Evolutionary conservation across 306 rosid species (phyloP).

Genomic region (Notholithocarpus densiflorus): DNA sequence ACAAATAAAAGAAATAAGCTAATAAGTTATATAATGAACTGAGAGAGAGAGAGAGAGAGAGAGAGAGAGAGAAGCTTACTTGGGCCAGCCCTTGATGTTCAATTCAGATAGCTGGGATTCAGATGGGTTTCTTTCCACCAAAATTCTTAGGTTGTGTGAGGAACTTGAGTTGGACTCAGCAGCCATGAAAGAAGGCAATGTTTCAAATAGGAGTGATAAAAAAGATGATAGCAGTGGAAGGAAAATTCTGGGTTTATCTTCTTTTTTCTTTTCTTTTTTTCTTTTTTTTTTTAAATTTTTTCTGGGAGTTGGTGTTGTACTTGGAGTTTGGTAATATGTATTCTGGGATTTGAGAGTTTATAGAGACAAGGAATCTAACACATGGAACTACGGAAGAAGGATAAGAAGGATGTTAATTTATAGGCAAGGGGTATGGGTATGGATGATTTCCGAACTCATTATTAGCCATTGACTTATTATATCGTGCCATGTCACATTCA

Average conservation of each 20-base stretch:
- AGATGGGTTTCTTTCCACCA: constrained; percentile 76
- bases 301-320: neutral
- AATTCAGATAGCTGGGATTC: constrained; percentile 63
- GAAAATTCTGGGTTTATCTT: neutral
- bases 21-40: neutral
- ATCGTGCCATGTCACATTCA: constrained; percentile 25
- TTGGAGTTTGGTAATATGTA: constrained; percentile 17
- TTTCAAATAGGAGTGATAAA: neutral
- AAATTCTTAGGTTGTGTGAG: constrained; percentile 46
- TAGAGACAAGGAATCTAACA: constrained; percentile 30
- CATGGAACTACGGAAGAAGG: constrained; percentile 20
- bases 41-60: neutral
- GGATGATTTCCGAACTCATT: neutral
- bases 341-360: constrained; percentile 17
- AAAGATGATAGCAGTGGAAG: neutral
- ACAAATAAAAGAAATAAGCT: neutral
- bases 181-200: constrained; percentile 48
- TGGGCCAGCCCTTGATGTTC: constrained; percentile 95
- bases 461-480: constrained; percentile 33
- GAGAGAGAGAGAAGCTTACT: constrained; percentile 40
- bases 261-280: no score
- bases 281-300: neutral
- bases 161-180: constrained; percentile 40
- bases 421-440: neutral
- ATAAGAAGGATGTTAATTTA: neutral